A percentile compares a stretch with the other conserved stretches of the same genome.
These are phyloP conservation scores for Ascochyta pisi DNA, from an alignment of 2,329 filamentous ascomycete species.

Conservation along the genomic window DNA sequence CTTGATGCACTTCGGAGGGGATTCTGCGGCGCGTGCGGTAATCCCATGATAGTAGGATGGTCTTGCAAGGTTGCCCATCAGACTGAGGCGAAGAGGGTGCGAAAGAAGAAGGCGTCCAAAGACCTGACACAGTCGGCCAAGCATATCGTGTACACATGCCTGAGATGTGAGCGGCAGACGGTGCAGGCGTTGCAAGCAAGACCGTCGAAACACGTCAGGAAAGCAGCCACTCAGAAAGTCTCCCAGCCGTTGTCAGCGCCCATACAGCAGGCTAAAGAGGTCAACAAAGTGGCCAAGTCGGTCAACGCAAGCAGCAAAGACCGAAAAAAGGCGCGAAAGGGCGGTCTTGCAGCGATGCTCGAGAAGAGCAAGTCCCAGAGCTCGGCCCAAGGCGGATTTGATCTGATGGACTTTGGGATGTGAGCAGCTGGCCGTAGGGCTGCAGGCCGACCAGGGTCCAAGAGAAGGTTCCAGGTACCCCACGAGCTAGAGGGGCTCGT, in stretches of 20 bases:
- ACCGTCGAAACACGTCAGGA: conserved; percentile 29
- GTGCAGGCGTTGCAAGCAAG: conserved; percentile 29
- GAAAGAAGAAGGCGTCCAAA: conserved; percentile 11
- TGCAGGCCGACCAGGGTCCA: conserved; percentile 31
- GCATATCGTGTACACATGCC: conserved; percentile 36
- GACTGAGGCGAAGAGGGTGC: not conserved
- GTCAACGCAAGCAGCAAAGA: conserved; percentile 60
- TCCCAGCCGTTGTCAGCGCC: not conserved
- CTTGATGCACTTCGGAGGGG: conserved; percentile 39
- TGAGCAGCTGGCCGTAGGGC: conserved; percentile 42
- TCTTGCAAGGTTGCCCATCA: conserved; percentile 36
- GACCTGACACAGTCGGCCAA: conserved; percentile 23
- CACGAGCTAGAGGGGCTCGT: conserved; percentile 3
- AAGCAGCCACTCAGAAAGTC: conserved; percentile 4
- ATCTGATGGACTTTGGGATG: conserved; percentile 63
- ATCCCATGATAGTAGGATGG: conserved; percentile 46
- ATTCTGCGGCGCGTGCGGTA: conserved; percentile 49
- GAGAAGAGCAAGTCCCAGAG: conserved; percentile 52
- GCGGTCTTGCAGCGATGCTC: conserved; percentile 62
- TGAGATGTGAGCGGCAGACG: conserved; percentile 43
- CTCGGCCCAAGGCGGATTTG: conserved; percentile 49
- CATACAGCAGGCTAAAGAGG: conserved; percentile 17
- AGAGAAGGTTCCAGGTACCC: conserved; percentile 19
- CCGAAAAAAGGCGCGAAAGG: conserved; percentile 62
- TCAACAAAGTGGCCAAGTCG: conserved; percentile 38